Percentiles rank a stretch among this genome's conserved stretches.
Conservation (phyloP, 108 stramenopile species). For the Fistulifera pelliculosa region DNA sequence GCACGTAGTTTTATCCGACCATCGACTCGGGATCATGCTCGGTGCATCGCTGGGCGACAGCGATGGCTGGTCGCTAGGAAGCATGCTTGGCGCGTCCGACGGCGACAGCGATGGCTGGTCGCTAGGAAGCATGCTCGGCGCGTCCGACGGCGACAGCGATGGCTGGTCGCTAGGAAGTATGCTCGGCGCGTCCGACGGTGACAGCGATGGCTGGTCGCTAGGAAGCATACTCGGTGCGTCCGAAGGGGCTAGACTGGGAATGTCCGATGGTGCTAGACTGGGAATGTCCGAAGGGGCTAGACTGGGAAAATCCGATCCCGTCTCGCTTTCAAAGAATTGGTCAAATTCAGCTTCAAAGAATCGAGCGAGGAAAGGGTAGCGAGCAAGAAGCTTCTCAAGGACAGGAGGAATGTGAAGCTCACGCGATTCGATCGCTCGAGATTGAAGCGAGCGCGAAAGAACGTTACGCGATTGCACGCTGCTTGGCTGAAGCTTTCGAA, state of each 20-base stretch:
- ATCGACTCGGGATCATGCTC: not conserved
- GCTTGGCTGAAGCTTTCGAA: no score
- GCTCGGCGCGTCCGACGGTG: not conserved
- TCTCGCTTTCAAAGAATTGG: no score
- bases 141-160: conserved; percentile 3
- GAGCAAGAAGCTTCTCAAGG: no score
- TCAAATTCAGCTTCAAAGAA: no score
- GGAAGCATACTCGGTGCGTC: not conserved
- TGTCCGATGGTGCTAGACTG: no score
- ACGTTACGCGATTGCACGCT: no score
- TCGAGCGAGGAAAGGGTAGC: no score
- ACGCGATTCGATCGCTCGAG: no score
- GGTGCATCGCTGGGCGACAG: not conserved
- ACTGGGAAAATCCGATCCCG: no score
- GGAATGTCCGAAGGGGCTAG: not conserved
- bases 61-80: not conserved
- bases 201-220: not conserved
- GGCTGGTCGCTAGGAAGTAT: not conserved
- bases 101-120: not conserved
- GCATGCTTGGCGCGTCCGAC: conserved; percentile 1
- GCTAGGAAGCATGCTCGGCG: not conserved
- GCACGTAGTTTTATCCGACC: no score
- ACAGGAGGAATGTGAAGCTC: no score
- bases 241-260: not conserved
- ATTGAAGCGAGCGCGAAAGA: no score